Base-by-base conservation (phyloP, 2,329 filamentous ascomycete species). In the Botrytis deweyae region DNA sequence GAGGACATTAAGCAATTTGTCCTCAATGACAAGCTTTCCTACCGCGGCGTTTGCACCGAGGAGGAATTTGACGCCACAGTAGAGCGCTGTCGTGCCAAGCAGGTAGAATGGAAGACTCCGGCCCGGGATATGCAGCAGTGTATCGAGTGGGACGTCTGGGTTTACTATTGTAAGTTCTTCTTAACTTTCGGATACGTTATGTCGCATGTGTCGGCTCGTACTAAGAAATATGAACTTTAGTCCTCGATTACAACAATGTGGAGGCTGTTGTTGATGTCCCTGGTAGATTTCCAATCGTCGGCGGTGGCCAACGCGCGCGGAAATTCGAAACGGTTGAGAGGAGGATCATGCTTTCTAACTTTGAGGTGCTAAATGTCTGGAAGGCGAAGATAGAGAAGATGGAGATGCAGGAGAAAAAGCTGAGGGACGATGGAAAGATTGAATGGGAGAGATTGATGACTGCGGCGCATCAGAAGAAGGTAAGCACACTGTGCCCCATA, bases 381-480 rank as follows among this genome's bases (percentile, higher is more conserved):
- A 55, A 55, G n/a, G 6, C 12, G 5, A n/a, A 18, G n/a, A 55
- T 55, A 7, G 52, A 55, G 52, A 55, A 29, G 6, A 7, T 55
- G n/a, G 6, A 3, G 14, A 55, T 0, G 1, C 14, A 55, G n/a
- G 52, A 55, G n/a, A n/a, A 55, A n/a, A 29, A 6, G 1, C 29
- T n/a, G 12, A 29, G 52, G 1, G 14, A 16, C 1, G n/a, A 55
- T 2, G n/a, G 25, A 29, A 1, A n/a, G 12, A 3, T 3, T 0
- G 25, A 16, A 12, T 8, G 6, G 25, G 5, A 29, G 14, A 55
- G 0, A 1, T 55, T n/a, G 5, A n/a, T 18, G 25, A 55, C 1
- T 1, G 1, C 0, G 12, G 52, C 52, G 52, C 5, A 1, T 16
- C 12, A 55, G 5, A 55, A 55, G 52, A 55, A 55, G 52, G 52